Conservation (phyloP, 2,329 filamentous ascomycete genomes). For the Colletotrichum gigasporum region DNA sequence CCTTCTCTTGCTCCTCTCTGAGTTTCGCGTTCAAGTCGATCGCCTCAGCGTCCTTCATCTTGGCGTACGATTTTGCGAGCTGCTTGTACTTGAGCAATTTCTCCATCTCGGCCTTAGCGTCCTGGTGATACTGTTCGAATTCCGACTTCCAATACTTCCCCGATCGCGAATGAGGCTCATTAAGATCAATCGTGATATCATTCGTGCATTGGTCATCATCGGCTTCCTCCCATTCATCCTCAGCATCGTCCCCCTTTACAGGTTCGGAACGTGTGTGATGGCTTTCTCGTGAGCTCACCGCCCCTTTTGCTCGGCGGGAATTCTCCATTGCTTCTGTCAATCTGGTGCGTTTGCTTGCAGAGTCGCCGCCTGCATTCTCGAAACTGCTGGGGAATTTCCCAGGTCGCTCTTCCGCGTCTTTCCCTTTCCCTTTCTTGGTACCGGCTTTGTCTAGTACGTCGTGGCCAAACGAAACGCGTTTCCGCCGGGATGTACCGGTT, state of each 20-base stretch:
- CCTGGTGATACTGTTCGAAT: conserved; percentile 77
- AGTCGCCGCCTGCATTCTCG: conserved; percentile 32
- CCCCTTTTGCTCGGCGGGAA: conserved; percentile 42
- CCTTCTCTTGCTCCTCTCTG: conserved; percentile 73
- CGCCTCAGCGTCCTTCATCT: conserved; percentile 79
- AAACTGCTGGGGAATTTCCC: conserved; percentile 42
- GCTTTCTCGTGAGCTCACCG: conserved; percentile 3
- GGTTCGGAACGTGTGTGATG: conserved; percentile 29
- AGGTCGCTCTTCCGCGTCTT: conserved; percentile 40
- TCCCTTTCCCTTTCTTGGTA: conserved; percentile 36
- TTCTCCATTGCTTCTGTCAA: conserved; percentile 58
- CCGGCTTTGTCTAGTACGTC: conserved; percentile 58
- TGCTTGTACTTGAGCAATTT: conserved; percentile 84
- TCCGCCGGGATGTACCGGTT: conserved; percentile 67
- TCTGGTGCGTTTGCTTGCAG: conserved; percentile 48
- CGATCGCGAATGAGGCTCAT: conserved; percentile 78
- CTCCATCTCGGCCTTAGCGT: conserved; percentile 78
- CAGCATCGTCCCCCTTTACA: conserved; percentile 36
- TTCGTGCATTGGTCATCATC: conserved; percentile 57
- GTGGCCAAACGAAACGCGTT: conserved; percentile 72
- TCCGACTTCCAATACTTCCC: conserved; percentile 84
- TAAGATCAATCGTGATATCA: conserved; percentile 75
- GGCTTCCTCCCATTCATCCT: conserved; percentile 62
- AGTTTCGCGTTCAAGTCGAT: conserved; percentile 72
- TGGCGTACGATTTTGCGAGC: conserved; percentile 80